Evolutionary conservation across 2,329 filamentous ascomycete species (phyloP), one percentile per base, ranked within the genome.

Genomic region (Botryotinia convoluta): DNA sequence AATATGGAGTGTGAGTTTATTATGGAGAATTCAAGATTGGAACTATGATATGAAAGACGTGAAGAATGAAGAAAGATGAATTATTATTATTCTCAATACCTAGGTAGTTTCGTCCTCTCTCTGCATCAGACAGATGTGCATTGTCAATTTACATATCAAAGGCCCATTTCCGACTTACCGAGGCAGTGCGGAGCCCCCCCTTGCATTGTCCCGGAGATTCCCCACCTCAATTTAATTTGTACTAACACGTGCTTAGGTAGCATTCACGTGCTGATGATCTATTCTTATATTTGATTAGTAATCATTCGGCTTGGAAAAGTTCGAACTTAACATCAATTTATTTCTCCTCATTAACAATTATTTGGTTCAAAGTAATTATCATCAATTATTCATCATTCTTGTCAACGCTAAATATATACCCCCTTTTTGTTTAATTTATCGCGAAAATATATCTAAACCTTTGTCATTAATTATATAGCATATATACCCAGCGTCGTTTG

Each of bases 341-440:
- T 42, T 61, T 26, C 51, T 60, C 37, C 37, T 51, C 42, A 22
- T 9, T 32, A 29, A 57, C 51, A 57, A 29, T 57, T 29, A 57
- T 29, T 57, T 57, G 51, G 14, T 57, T 26, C 32, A 35, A 39
- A 54, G 35, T 70, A 54, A 77, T 73, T 71, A 69, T 71, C 72
- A 63, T 74, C 74, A 77, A 77, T 77, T 77, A 77, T 72, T 73
- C 60, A 72, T 51, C 67, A 73, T 74, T 73, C 42, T 72, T 32
- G 32, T 69, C 62, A 57, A 68, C 39, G 62, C 62, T 61, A 72
- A 45, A 35, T 45, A 37, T 20, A 22, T 69, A 37, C 48, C 39
- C 39, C 51, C 51, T 44, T 61, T 69, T n/a, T 57, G 37, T 57
- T 18, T 29, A 51, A 54, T 44, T 26, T 54, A 16, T 68, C 65